Evolutionary conservation across 176 grass and related monocot species (phyloP).

Genomic region (Lolium rigidum): DNA sequence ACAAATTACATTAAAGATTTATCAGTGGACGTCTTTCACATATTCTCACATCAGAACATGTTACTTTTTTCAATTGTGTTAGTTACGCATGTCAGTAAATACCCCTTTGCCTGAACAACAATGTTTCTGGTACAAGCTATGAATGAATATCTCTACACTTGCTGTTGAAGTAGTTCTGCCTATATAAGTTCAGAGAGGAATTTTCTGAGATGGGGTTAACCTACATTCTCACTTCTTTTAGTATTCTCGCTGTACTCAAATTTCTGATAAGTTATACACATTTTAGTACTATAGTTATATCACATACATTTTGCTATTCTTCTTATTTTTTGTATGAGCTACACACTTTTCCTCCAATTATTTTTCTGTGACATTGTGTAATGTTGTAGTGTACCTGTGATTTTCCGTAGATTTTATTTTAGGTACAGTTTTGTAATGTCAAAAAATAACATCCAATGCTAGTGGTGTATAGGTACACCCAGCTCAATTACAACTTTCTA

Average conservation of each 20-base stretch:
- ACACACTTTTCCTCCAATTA: too few relatives aligned
- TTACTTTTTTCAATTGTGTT: not conserved
- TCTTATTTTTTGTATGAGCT: too few relatives aligned
- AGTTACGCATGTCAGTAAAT: slow-evolving; percentile 27
- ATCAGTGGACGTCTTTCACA: not conserved
- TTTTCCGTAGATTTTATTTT: too few relatives aligned
- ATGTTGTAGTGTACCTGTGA: too few relatives aligned
- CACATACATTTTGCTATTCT: too few relatives aligned
- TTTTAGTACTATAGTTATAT: too few relatives aligned
- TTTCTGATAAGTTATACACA: not conserved
- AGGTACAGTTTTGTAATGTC: too few relatives aligned
- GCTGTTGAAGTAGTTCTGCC: not conserved
- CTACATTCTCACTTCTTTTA: not conserved
- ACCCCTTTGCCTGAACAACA: slow-evolving; percentile 12
- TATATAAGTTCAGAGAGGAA: slow-evolving; percentile 8
- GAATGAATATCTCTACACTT: slow-evolving; percentile 18
- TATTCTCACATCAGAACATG: not conserved
- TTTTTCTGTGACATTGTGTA: too few relatives aligned
- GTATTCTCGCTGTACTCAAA: not conserved
- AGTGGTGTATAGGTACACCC: too few relatives aligned
- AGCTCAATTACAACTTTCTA: too few relatives aligned
- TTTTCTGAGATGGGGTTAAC: not conserved
- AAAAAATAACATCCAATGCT: too few relatives aligned
- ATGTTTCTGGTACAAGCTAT: slow-evolving; percentile 3
- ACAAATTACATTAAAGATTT: not conserved